Evolutionary conservation across 768 basidiomycete species (phyloP).

Genomic region (Grammothele lineata): DNA sequence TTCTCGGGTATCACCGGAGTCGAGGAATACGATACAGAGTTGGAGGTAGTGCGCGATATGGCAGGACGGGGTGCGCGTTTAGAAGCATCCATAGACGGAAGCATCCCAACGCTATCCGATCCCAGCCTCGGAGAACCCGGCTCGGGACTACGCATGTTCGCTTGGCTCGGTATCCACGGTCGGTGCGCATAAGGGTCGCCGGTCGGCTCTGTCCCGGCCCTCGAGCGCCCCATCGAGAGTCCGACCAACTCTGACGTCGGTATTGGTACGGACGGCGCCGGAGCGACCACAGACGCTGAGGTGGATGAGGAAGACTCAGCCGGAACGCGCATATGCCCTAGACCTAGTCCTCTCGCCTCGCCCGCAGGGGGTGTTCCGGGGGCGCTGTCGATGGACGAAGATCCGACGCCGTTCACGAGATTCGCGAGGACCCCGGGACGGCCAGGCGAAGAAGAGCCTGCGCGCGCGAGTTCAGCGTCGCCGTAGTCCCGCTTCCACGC

Average conservation of each 20-base stretch:
- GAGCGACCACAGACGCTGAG: neutral
- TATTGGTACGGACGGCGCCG: slow-evolving; percentile 2
- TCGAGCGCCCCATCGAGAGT: slow-evolving; percentile 8
- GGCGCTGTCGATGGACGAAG: slow-evolving; percentile 8
- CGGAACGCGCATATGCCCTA: slow-evolving; percentile 13
- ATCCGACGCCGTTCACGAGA: slow-evolving; percentile 9
- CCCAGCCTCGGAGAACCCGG: slow-evolving; percentile 32
- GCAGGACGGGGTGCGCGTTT: slow-evolving; percentile 38
- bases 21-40: slow-evolving; percentile 33
- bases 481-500: slow-evolving; percentile 71
- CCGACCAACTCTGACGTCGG: slow-evolving; percentile 8
- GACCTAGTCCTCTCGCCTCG: slow-evolving; percentile 6
- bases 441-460: slow-evolving; percentile 9
- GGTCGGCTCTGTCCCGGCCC: slow-evolving; percentile 14
- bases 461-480: slow-evolving; percentile 31
- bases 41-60: slow-evolving; percentile 37
- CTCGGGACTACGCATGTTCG: slow-evolving; percentile 36
- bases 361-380: slow-evolving; percentile 2
- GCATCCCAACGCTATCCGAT: slow-evolving; percentile 10
- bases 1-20: slow-evolving; percentile 47
- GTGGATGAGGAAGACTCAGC: slow-evolving; percentile 10
- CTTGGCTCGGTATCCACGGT: slow-evolving; percentile 19
- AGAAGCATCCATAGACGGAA: slow-evolving; percentile 16
- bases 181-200: slow-evolving; percentile 16
- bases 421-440: slow-evolving; percentile 2